Base-by-base conservation (phyloP, 306 rosid genomes). In the Cyamopsis tetragonoloba region DNA sequence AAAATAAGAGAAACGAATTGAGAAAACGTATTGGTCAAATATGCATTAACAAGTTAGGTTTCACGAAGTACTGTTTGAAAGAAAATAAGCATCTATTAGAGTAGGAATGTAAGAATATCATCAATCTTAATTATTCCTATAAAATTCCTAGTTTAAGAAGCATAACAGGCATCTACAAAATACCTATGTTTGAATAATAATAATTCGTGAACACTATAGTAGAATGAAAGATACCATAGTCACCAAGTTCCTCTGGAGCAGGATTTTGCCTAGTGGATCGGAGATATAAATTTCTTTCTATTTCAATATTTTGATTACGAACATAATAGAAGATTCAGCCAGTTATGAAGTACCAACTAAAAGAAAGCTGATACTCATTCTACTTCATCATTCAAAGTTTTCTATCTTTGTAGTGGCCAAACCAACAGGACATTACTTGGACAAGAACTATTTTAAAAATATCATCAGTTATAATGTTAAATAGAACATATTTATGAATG, bases 191-290 rank as follows among this genome's bases (percentile, higher is more conserved):
- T 38, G 58, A 58, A n/a, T 13, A 58, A 59, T 57, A 54, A 49
- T 58, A 39, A 4, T 49, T 59, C 24, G n/a, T 32, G 51, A 44
- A 42, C 23, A 28, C 37, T 30, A 57, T 3, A 7, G 23, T 26
- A n/a, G 50, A 70, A 50, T 27, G 54, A 24, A 53, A 49, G 15
- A 67, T 44, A 42, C 13, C n/a, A n/a, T n/a, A n/a, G n/a, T 27
- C 48, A 34, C 5, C 15, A 38, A 54, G 22, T 53, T 69, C 58
- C 41, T 30, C 15, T 41, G 28, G 15, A 48, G 44, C 55, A 59
- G 73, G 68, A 6, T 43, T 72, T 34, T 42, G 42, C 42, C 48
- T 4, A 27, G 72, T 4, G 44, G 53, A 48, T 47, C 50, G 68
- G 49, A 53, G 43, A 73, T 41, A 39, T 18, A 65, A 49, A 9